phyloP scores from a whole-genome alignment of 2,329 filamentous ascomycete species.

The Apiospora rasikravindrae region DNA sequence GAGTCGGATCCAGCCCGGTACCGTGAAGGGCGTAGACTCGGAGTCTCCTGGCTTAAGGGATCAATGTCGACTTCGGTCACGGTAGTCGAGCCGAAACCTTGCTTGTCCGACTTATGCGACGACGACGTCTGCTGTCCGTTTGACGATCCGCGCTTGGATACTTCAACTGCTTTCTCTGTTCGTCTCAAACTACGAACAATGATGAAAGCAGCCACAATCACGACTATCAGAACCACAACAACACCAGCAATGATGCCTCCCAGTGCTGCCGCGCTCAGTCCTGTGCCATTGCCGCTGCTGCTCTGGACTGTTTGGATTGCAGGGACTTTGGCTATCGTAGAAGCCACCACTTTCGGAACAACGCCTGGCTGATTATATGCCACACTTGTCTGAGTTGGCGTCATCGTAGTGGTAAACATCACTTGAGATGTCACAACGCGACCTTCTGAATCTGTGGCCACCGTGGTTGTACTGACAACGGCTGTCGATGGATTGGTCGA shows the following conservation, averaged over 20 bases:
- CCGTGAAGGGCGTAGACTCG: constrained; percentile 31
- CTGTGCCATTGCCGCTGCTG: constrained; percentile 33
- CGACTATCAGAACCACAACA: constrained; percentile 51
- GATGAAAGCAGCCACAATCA: constrained; percentile 53
- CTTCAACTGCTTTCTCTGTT: constrained; percentile 44
- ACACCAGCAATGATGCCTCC: constrained; percentile 61
- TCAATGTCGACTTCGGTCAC: constrained; percentile 52
- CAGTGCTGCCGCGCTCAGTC: constrained; percentile 48
- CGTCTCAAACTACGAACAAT: constrained; percentile 57
- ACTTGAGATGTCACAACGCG: constrained; percentile 47
- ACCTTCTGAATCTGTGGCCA: constrained; percentile 49
- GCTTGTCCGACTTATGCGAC: constrained; percentile 44
- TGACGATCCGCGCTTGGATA: constrained; percentile 42
- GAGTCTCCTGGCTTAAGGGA: constrained; percentile 43
- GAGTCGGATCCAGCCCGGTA: constrained; percentile 31
- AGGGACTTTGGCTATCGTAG: constrained; percentile 47
- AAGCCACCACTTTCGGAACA: constrained; percentile 51
- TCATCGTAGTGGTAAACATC: constrained; percentile 44
- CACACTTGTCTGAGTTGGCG: constrained; percentile 33
- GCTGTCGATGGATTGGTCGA: constrained; percentile 51
- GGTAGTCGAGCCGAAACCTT: constrained; percentile 43
- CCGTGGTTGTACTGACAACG: constrained; percentile 49
- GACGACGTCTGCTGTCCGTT: constrained; percentile 39
- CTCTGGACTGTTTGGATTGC: constrained; percentile 35
- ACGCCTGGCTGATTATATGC: constrained; percentile 30